A percentile compares a stretch with the other conserved stretches of the same genome.
Evolutionary conservation across 1,284 basidiomycete genomes (phyloP).

Genomic region (Ganoderma resinaceum): DNA sequence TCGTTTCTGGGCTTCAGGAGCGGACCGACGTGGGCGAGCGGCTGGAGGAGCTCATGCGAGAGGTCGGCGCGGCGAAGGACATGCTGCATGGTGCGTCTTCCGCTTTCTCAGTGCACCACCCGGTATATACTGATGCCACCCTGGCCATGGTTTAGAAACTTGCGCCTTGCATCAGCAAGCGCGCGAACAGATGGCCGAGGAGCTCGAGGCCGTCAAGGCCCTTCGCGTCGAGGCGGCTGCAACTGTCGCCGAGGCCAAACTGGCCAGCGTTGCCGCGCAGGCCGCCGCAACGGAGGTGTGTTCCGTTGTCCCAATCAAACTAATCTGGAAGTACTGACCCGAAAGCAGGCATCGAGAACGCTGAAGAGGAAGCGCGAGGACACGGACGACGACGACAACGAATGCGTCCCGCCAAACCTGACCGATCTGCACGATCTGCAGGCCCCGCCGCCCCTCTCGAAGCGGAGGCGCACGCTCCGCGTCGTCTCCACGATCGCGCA

Average conservation of each 20-base stretch:
- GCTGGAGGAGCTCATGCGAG: conserved; percentile 21
- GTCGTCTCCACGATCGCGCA: conserved; percentile 53
- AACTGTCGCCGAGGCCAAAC: conserved; percentile 35
- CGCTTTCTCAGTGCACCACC: no score
- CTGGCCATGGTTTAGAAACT: conserved; percentile 42
- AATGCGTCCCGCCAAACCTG: conserved; percentile 1
- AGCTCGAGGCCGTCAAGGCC: conserved; percentile 40
- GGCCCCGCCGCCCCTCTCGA: conserved; percentile 29
- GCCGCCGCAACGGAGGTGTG: conserved; percentile 35
- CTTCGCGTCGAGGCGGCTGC: conserved; percentile 42
- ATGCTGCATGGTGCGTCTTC: conserved; percentile 29
- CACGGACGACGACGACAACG: conserved; percentile 32
- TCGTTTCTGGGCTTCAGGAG: conserved; percentile 24
- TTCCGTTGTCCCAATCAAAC: not conserved
- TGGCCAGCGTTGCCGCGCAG: conserved; percentile 35
- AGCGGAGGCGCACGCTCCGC: conserved; percentile 54
- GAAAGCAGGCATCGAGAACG: conserved; percentile 33
- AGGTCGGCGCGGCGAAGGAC: conserved; percentile 24
- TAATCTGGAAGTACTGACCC: conserved; percentile 24
- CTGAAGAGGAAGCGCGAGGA: conserved; percentile 45
- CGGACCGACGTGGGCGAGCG: conserved; percentile 17
- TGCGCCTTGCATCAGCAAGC: conserved; percentile 41
- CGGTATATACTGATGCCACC: not conserved
- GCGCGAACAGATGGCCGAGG: conserved; percentile 41
- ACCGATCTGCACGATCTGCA: not conserved